Base-by-base conservation (phyloP, 2,329 filamentous ascomycete species). In the Periconia digitata region DNA sequence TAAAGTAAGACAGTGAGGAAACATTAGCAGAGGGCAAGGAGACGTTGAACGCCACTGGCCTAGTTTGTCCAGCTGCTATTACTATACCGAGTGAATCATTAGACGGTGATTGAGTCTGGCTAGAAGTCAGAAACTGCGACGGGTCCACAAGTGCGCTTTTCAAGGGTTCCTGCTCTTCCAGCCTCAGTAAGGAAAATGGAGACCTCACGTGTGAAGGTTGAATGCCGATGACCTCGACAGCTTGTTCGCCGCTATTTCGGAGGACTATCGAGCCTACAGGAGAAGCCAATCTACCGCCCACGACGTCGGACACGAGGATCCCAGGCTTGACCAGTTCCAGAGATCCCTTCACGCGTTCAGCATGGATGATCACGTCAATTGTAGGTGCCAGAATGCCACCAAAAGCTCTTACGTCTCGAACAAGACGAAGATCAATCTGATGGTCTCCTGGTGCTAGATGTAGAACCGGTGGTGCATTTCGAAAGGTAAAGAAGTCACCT, bases 321-420 rank as follows among this genome's bases (percentile, higher is more conserved):
- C 59, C 62, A 20, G 67, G 59, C 36, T 61, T 63, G 7, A 59
- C 66, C 18, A 71, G 48, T 39, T 73, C 69, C 13, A 73, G 47
- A 13, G 55, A 54, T 10, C 62, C 63, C 27, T 56, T 53, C 1
- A 50, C 54, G 39, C 54, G 48, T 21, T 58, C 55, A 17, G 61
- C 43, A 7, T 61, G 59, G 12, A 71, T 42, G 2, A 62, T 61
- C 23, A 80, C 65, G 18, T 73, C 68, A 15, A 82, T 67, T 3
- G 55, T 71, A 7, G 79, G 78, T 20, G 73, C 66, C n/a, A 70
- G 72, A 24, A 76, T 67, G 5, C 77, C 80, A 34, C 81, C 81
- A 62, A 82, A 76, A 6, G 77, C 75, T 49, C 81, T 72, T n/a
- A 83, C 77, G 67, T 84, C 81, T 53, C 80, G 74, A 15, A 79